Evolutionary conservation across 2,329 filamentous ascomycete species (phyloP).

Genomic region (Aaosphaeria arxii): DNA sequence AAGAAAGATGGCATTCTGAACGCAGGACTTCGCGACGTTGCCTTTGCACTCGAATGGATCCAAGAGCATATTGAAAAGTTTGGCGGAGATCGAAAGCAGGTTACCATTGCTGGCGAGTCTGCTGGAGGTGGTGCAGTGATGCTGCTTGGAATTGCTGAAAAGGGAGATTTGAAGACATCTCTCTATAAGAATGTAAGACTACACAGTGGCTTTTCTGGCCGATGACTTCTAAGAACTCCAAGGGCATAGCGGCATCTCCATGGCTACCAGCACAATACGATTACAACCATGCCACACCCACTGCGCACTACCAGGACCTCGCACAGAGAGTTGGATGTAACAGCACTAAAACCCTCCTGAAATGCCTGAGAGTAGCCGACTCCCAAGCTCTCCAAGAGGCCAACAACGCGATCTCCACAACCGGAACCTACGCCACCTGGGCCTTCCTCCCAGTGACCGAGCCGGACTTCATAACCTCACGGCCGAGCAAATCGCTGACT

Average conservation of each 20-base stretch:
- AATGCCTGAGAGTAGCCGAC: conserved; percentile 40
- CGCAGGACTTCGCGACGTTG: conserved; percentile 47
- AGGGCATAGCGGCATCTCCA: conserved; percentile 41
- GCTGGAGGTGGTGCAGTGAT: conserved; percentile 39
- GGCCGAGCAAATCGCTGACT: conserved; percentile 38
- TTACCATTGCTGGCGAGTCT: conserved; percentile 37
- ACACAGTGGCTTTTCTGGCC: neutral
- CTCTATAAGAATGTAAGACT: conserved; percentile 34
- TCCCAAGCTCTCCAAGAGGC: conserved; percentile 38
- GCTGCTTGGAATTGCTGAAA: conserved; percentile 35
- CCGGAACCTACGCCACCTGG: conserved; percentile 40
- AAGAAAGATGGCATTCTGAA: conserved; percentile 35
- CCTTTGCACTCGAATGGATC: conserved; percentile 52
- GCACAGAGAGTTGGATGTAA: conserved; percentile 13
- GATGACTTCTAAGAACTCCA: neutral
- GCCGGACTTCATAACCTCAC: conserved; percentile 37
- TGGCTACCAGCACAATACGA: conserved; percentile 56
- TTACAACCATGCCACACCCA: conserved; percentile 46
- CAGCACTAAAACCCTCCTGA: conserved; percentile 21
- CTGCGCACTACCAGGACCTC: conserved; percentile 47
- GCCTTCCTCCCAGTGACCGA: conserved; percentile 46
- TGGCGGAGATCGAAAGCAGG: conserved; percentile 16
- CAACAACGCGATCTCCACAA: conserved; percentile 29
- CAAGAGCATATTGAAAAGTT: conserved; percentile 44
- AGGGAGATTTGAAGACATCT: conserved; percentile 28